These are phyloP conservation scores for Athelia psychrophila DNA, from an alignment of 1,284 basidiomycete genomes.

Conservation along the genomic window DNA sequence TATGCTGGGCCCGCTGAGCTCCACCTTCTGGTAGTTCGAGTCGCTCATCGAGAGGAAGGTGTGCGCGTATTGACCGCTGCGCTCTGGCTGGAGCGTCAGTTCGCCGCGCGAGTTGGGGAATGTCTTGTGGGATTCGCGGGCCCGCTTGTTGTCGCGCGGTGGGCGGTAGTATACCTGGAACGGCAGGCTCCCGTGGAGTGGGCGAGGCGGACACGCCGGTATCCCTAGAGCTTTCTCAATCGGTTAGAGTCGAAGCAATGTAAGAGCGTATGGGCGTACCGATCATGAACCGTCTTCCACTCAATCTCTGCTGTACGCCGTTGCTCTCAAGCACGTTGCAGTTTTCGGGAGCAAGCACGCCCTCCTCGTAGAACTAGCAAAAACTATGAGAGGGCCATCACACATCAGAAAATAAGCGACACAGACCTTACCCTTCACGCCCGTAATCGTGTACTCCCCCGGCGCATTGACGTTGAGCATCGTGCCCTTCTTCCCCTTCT, in stretches of 20 bases:
- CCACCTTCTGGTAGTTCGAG: conserved; percentile 76
- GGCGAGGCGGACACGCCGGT: conserved; percentile 83
- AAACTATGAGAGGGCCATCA: conserved; percentile 2
- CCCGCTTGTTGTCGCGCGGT: conserved; percentile 66
- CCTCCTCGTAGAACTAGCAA: conserved; percentile 67
- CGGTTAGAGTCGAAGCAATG: conserved; percentile 3
- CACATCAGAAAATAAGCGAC: conserved; percentile 74
- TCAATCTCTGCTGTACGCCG: conserved; percentile 80
- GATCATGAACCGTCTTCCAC: conserved; percentile 91
- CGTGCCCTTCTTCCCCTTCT: conserved; percentile 73
- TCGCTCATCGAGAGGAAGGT: conserved; percentile 82
- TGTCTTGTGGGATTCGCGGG: conserved; percentile 54
- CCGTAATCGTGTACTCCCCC: conserved; percentile 72
- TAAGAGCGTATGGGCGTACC: conserved; percentile 45
- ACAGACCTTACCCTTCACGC: conserved; percentile 85
- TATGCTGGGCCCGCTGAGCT: conserved; percentile 69
- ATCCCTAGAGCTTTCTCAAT: no score
- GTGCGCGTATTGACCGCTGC: conserved; percentile 91
- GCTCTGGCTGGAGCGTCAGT: conserved; percentile 83
- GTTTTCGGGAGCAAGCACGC: conserved; percentile 77
- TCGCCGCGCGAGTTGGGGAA: conserved; percentile 80
- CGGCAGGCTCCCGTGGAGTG: conserved; percentile 87
- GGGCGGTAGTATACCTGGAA: conserved; percentile 82
- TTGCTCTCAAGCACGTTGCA: conserved; percentile 80
- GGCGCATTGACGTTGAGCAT: conserved; percentile 77